Evolutionary conservation across 202 grass and related monocot species (phyloP).

Genomic region (Miscanthus sacchariflorus): DNA sequence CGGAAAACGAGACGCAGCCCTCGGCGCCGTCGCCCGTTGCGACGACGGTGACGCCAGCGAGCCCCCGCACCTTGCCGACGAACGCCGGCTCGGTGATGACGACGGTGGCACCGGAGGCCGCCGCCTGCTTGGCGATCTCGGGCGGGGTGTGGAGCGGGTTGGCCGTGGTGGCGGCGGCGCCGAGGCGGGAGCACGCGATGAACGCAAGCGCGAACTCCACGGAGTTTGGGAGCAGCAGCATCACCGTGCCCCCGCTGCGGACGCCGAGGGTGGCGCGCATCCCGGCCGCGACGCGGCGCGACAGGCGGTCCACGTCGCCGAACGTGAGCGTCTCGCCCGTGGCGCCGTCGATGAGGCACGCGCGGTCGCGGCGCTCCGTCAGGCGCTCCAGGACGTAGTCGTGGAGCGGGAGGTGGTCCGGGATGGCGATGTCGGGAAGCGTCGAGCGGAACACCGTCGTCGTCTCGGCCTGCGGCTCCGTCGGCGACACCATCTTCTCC

Average conservation of each 20-base stretch:
- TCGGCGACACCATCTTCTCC: conserved; percentile 46
- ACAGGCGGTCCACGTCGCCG: conserved; percentile 47
- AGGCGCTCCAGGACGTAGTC: conserved; percentile 67
- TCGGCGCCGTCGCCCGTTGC: conserved; percentile 46
- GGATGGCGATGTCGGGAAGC: conserved; percentile 65
- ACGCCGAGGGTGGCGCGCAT: conserved; percentile 38
- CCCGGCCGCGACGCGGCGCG: conserved; percentile 43
- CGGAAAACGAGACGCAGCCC: conserved; percentile 52
- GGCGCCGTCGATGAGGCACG: conserved; percentile 64
- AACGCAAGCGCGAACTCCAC: conserved; percentile 65
- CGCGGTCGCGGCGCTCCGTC: conserved; percentile 44
- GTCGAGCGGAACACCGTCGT: conserved; percentile 57
- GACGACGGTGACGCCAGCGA: conserved; percentile 44
- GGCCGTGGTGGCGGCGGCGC: conserved; percentile 60
- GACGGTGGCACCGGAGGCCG: conserved; percentile 48
- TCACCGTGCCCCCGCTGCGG: conserved; percentile 36
- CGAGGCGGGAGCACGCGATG: conserved; percentile 65
- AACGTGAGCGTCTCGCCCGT: conserved; percentile 49
- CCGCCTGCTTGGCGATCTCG: conserved; percentile 71
- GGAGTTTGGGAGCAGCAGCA: conserved; percentile 64
- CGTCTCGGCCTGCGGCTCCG: conserved; percentile 23
- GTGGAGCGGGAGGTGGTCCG: conserved; percentile 68
- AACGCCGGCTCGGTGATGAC: conserved; percentile 56
- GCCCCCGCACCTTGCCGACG: conserved; percentile 49
- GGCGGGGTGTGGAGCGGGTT: conserved; percentile 64